These are phyloP conservation scores for Harrya chromipes DNA, from an alignment of 768 basidiomycete species.

Conservation along the genomic window DNA sequence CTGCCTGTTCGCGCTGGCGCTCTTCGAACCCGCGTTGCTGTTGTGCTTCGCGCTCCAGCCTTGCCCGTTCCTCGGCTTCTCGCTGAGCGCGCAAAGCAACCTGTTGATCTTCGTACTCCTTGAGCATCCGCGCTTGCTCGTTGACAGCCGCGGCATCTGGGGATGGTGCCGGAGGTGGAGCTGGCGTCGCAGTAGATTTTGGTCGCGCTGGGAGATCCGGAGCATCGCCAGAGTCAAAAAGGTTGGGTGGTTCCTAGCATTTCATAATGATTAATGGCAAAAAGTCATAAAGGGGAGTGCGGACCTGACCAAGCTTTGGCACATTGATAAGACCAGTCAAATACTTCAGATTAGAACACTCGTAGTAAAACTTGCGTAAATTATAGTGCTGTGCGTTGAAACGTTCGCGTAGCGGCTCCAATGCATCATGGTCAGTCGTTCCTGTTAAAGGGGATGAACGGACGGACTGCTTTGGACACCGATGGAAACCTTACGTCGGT, in stretches of 20 bases:
- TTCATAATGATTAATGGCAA: not conserved
- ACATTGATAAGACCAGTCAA: constrained; percentile 97
- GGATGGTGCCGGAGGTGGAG: constrained; percentile 71
- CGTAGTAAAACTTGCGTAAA: constrained; percentile 97
- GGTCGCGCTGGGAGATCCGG: constrained; percentile 88
- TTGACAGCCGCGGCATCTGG: constrained; percentile 70
- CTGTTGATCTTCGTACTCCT: constrained; percentile 96
- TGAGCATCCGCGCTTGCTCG: constrained; percentile 92
- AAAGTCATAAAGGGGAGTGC: not conserved
- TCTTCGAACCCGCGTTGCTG: constrained; percentile 89
- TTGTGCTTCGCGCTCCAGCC: constrained; percentile 70
- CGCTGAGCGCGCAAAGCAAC: constrained; percentile 77
- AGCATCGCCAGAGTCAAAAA: constrained; percentile 75
- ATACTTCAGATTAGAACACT: constrained; percentile 98
- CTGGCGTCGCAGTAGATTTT: constrained; percentile 48
- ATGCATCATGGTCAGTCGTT: constrained; percentile 82
- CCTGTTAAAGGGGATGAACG: constrained; percentile 44
- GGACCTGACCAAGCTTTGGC: constrained; percentile 89
- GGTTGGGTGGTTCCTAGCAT: constrained; percentile 89
- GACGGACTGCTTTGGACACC: not conserved
- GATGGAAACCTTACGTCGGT: constrained; percentile 61
- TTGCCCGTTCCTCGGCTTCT: constrained; percentile 79
- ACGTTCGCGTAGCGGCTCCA: constrained; percentile 85
- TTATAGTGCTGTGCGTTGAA: constrained; percentile 90
- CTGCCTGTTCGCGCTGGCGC: constrained; percentile 82